Evolutionary conservation across 805 yeast species (phyloP), one percentile per base, ranked within the genome.

Genomic region (Ogataea parapolymorpha): DNA sequence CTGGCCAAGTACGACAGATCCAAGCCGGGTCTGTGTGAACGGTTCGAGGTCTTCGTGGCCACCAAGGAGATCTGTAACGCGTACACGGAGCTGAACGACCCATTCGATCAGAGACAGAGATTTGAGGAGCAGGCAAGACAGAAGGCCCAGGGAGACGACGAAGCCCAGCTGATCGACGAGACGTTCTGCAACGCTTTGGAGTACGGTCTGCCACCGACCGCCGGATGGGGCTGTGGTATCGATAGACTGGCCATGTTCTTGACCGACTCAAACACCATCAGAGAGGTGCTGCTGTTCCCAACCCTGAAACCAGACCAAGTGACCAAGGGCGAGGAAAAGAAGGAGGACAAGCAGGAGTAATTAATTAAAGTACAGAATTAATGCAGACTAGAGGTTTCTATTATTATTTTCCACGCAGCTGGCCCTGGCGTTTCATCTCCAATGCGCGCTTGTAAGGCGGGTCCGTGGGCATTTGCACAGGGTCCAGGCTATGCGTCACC

Each of bases 181-280:
- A 84, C 86, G 51, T 91, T 91, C 90, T 85, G 95, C 75, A 86
- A 90, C 59, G 97, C 99, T 54, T 79, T 91, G 61, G 99, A 91
- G 74, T 91, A 88, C 68, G 99, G 98, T 70, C 78, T 91, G 61
- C 99, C 99, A 46, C 99, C 99, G 59, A 93, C 98, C 56, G 98
- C 95, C 67, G 99, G 99, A 56, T 91, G 98, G 98, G 99, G 99
- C 58, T 84, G 95, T 72, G 99, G 99, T 78, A 90, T 91, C 55
- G 99, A 91, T 71, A 85, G 99, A 76, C 66, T 91, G 62, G 89
- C 96, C 62, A 91, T 91, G 99, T 93, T 93, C 75, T 79, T 93
- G 72, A 93, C 98, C 48, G 81, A 93, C 70, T 86, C 96, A 44
- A 85, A 89, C 75, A 86, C 96, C 55, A 91, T 91, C 62, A 88